A percentile compares a stretch with the other conserved stretches of the same genome.
These are phyloP conservation scores for Cryphonectria naterciae DNA, from an alignment of 2,329 filamentous ascomycete genomes.

Conservation along the genomic window DNA sequence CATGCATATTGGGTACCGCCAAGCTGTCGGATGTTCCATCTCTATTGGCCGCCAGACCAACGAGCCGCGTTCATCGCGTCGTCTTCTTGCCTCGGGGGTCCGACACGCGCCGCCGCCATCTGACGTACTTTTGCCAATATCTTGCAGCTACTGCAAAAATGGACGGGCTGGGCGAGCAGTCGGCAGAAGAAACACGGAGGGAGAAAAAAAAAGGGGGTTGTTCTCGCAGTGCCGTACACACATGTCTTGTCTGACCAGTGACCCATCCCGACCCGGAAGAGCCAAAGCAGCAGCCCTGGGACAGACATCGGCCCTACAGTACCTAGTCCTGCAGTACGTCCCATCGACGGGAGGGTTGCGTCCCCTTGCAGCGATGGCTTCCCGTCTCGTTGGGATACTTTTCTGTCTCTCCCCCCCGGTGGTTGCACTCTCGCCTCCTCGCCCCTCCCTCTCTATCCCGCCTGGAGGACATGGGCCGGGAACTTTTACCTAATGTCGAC, in stretches of 20 bases:
- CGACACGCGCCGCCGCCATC: background rate
- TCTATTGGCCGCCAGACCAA: conserved; percentile 12
- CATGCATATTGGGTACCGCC: conserved; percentile 5
- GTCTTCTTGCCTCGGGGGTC: background rate
- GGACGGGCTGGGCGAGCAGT: background rate
- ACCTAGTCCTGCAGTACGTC: background rate
- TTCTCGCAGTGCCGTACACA: background rate
- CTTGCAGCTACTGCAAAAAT: background rate
- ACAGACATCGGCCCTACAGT: background rate
- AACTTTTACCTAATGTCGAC: conserved; percentile 26
- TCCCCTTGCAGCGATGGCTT: background rate
- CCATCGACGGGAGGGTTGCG: background rate
- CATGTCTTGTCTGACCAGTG: background rate
- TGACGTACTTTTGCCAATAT: background rate
- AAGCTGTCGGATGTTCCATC: conserved; percentile 5
- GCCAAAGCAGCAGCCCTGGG: conserved; percentile 6
- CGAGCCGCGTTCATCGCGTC: conserved; percentile 3
- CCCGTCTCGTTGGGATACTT: background rate
- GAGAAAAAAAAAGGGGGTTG: background rate
- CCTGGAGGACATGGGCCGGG: conserved; percentile 6
- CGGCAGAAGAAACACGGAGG: too few species aligned
- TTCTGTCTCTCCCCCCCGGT: too few species aligned
- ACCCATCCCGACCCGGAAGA: background rate
- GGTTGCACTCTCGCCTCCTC: background rate
- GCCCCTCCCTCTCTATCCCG: background rate